phyloP scores from a whole-genome alignment of 179 eudicot genomes.

The Beta macrorhiza region DNA sequence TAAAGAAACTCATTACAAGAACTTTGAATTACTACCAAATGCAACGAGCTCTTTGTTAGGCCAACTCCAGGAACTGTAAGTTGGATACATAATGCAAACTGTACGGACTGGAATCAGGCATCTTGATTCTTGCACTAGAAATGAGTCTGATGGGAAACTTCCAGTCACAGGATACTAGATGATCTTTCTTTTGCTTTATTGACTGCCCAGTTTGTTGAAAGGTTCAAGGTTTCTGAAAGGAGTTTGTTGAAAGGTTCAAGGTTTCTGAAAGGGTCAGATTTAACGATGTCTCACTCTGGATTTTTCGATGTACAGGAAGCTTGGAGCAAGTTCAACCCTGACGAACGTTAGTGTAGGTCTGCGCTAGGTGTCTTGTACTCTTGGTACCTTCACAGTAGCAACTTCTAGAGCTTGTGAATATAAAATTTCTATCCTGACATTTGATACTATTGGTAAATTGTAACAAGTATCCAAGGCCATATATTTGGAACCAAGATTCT shows the following conservation, averaged over 20 bases:
- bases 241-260: neutral
- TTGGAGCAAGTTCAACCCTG: constrained; percentile 44
- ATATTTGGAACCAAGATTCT: neutral
- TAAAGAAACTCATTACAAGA: neutral
- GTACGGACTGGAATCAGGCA: neutral
- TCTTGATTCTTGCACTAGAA: neutral
- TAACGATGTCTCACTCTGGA: neutral
- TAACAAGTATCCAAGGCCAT: constrained; percentile 10
- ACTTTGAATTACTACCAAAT: neutral
- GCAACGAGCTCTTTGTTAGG: neutral
- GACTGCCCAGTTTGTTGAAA: neutral
- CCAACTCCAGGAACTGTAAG: neutral
- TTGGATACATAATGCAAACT: neutral
- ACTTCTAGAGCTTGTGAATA: neutral
- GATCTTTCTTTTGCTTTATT: neutral
- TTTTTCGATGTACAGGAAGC: constrained; percentile 38
- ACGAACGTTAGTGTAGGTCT: constrained; percentile 30
- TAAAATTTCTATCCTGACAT: neutral
- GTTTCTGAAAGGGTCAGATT: neutral
- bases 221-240: neutral
- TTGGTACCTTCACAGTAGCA: neutral
- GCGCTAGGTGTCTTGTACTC: neutral
- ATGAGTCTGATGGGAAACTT: neutral
- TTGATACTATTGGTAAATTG: constrained; percentile 3
- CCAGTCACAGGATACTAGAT: neutral